Evolutionary conservation across 441 rosid species (phyloP).

Genomic region (Viola pubescens): DNA sequence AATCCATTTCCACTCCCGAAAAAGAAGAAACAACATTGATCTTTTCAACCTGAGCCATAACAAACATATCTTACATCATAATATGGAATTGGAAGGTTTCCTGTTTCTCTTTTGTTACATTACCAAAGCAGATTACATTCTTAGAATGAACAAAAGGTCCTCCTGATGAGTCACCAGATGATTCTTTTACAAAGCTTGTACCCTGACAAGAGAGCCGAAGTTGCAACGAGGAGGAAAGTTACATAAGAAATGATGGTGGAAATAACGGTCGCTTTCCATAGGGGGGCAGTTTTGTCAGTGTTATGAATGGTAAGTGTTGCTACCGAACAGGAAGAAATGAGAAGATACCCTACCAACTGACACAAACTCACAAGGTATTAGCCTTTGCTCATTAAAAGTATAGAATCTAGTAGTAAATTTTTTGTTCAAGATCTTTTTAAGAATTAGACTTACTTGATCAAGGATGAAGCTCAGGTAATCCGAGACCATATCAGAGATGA

Average conservation of each 20-base stretch:
- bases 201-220: constrained; percentile 47
- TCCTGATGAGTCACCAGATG: constrained; percentile 37
- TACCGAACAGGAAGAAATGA: constrained; percentile 53
- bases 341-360: constrained; percentile 54
- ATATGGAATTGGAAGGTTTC: too few relatives aligned
- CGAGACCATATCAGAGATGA: constrained; percentile 50
- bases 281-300: constrained; percentile 19
- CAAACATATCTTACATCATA: too few relatives aligned
- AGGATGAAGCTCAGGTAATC: constrained; percentile 56
- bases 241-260: constrained; percentile 41
- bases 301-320: constrained; percentile 36
- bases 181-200: constrained; percentile 79
- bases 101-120: too few relatives aligned
- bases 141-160: too few relatives aligned
- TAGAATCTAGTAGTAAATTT: not conserved
- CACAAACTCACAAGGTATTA: constrained; percentile 9
- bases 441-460: constrained; percentile 42
- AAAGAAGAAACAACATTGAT: too few relatives aligned
- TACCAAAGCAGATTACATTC: too few relatives aligned
- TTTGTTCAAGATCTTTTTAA: not conserved
- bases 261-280: constrained; percentile 34
- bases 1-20: too few relatives aligned
- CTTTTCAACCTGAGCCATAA: too few relatives aligned
- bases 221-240: constrained; percentile 33
- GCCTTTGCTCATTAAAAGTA: not conserved